Conservation (phyloP, 805 yeast species). For the Ogataea siamensis region DNA sequence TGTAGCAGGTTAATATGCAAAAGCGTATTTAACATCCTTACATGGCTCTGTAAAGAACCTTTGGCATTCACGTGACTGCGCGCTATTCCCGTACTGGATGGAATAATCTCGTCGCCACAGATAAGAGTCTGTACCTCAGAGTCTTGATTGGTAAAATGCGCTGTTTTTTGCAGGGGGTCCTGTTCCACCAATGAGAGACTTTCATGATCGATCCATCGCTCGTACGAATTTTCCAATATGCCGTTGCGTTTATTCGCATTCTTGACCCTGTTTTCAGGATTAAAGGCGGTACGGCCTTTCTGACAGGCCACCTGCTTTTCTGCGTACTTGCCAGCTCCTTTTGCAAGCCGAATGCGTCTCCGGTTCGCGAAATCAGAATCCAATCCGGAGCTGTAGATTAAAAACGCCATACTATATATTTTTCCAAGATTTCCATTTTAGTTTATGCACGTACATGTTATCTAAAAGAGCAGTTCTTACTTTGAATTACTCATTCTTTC, state of each 20-base stretch:
- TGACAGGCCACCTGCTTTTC: conserved; percentile 2
- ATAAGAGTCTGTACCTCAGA: conserved; percentile 7
- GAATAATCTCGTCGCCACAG: conserved; percentile 17
- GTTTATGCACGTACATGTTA: conserved; percentile 11
- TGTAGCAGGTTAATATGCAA: conserved; percentile 49
- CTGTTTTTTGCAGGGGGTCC: not conserved
- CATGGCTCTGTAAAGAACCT: conserved; percentile 17
- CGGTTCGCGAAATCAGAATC: conserved; percentile 10
- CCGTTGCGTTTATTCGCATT: conserved; percentile 19
- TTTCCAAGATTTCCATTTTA: conserved; percentile 4
- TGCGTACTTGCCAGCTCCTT: conserved; percentile 8
- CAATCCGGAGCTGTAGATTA: conserved; percentile 4
- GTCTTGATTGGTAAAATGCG: conserved; percentile 2
- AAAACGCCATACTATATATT: conserved; percentile 9
- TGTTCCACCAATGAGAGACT: conserved; percentile 8
- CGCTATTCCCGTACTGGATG: conserved; percentile 10
- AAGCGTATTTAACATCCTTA: conserved; percentile 38
- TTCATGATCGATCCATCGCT: conserved; percentile 20
- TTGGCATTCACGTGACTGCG: conserved; percentile 17
- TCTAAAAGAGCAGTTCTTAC: conserved; percentile 5
- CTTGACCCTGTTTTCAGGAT: conserved; percentile 12
- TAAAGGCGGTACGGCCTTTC: conserved; percentile 5
- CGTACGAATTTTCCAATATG: conserved; percentile 20
- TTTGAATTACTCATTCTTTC: conserved; percentile 1
- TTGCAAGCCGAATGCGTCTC: conserved; percentile 7